These are phyloP conservation scores for Neonectria sp. DNA, from an alignment of 2,329 filamentous ascomycete species.

Conservation along the genomic window DNA sequence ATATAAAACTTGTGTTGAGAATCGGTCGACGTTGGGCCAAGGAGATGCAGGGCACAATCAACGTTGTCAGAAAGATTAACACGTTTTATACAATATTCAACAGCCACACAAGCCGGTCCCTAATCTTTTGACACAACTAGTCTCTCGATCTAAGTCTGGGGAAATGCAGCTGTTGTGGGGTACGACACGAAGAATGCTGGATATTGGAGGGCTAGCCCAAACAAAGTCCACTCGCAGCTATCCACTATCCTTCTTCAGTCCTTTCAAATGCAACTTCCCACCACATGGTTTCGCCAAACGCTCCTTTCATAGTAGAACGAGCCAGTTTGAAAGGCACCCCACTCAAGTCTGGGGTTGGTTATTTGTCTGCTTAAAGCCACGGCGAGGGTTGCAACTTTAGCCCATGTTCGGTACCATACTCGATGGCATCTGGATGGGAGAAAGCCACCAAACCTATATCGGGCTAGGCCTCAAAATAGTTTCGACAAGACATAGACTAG, in stretches of 20 bases:
- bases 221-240: too few species aligned
- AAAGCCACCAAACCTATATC: background rate
- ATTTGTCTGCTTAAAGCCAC: background rate
- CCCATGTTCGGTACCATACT: background rate
- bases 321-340: too few species aligned
- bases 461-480: background rate
- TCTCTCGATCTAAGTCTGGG: background rate
- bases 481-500: background rate
- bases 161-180: background rate
- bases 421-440: background rate
- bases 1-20: background rate
- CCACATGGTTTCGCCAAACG: too few species aligned
- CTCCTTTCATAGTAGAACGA: background rate
- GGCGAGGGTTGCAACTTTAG: background rate
- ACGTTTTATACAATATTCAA: background rate
- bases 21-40: background rate
- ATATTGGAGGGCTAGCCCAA: background rate
- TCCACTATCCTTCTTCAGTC: background rate
- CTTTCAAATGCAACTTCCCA: background rate
- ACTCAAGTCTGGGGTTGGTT: background rate
- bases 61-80: background rate
- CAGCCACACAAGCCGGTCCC: background rate
- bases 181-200: background rate
- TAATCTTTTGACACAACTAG: background rate
- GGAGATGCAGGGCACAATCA: background rate